Evolutionary conservation across 176 grass and related monocot genomes (phyloP), one percentile per base, ranked within the genome.

Genomic region (Oryza longistaminata): DNA sequence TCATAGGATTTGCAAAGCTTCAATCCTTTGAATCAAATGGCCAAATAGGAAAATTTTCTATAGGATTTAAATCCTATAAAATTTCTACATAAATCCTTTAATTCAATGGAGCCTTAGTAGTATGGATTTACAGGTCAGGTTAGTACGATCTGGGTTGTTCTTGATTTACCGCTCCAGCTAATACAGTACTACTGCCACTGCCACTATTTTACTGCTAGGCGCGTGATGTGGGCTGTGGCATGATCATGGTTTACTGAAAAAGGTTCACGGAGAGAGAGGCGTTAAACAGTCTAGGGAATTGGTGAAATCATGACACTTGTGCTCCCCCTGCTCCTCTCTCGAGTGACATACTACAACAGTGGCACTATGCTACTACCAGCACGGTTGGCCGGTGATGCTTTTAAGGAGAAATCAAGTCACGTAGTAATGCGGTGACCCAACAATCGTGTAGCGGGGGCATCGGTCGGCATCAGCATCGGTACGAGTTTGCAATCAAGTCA

Each of bases 271-370:
- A 11, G 16, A 11, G 15, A 3, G 10, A 27, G 26, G 40, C 9
- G 26, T 39, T 70, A 62, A 73, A 60, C 19, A 79, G 33, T 24
- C 33, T 61, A n/a, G 14, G 49, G 14, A 75, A 37, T 1, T 22
- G 76, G 76, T 16, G 49, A 37, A 61, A 70, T 74, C 52, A 89
- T 70, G 68, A 49, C 13, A 1, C 26, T 42, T 61, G 35, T 68
- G 87, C 58, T 22, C 29, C 2, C 58, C 44, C 2, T 82, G 65
- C 16, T 79, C 9, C 68, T 15, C 27, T 6, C 14, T 9, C 2
- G 15, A 66, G 69, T 27, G 58, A 17, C 29, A 66, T 10, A 7
- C 0, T 31, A 31, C 29, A 17, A 29, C 43, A 76, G 16, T 4
- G 19, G 22, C 53, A 9, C 24, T 58, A 13, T 33, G 49, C 24